Evolutionary conservation across 2,329 filamentous ascomycete genomes (phyloP).

Genomic region (Alternaria hordeiaustralica): DNA sequence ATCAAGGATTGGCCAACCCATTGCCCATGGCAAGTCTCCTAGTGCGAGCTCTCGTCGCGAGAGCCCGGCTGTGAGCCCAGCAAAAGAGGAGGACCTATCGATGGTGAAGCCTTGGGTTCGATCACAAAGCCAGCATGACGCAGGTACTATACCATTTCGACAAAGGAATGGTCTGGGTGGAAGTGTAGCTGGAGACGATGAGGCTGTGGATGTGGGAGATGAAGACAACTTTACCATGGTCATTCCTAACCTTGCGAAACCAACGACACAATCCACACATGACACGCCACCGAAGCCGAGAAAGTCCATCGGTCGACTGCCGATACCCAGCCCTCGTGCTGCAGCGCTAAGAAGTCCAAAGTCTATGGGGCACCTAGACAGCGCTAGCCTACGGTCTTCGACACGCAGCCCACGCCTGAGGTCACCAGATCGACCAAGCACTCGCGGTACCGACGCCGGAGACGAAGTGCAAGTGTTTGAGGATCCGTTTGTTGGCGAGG

Average conservation of each 20-base stretch:
- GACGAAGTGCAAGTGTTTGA: slow-evolving; percentile 61
- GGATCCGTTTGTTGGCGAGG: slow-evolving; percentile 56
- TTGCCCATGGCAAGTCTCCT: slow-evolving; percentile 39
- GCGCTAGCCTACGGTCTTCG: slow-evolving; percentile 19
- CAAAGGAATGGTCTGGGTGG: slow-evolving; percentile 50
- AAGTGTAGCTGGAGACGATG: slow-evolving; percentile 50
- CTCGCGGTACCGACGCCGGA: slow-evolving; percentile 38
- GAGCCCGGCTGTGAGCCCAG: slow-evolving; percentile 44
- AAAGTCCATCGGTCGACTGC: slow-evolving; percentile 32
- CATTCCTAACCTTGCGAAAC: slow-evolving; percentile 50
- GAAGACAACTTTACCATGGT: slow-evolving; percentile 61
- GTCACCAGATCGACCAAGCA: slow-evolving; percentile 44
- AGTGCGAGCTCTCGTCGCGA: slow-evolving; percentile 36
- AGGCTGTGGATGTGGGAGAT: slow-evolving; percentile 45
- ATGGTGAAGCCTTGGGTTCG: slow-evolving; percentile 55
- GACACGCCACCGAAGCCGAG: slow-evolving; percentile 43
- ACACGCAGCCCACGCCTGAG: slow-evolving; percentile 39
- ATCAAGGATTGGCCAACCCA: slow-evolving; percentile 40
- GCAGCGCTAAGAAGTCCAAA: slow-evolving; percentile 38
- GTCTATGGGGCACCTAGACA: slow-evolving; percentile 35
- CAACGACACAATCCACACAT: slow-evolving; percentile 35
- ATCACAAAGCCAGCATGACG: slow-evolving; percentile 40
- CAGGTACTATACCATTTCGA: slow-evolving; percentile 39
- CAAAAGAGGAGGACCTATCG: slow-evolving; percentile 56
- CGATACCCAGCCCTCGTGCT: slow-evolving; percentile 35